Evolutionary conservation across 2,329 filamentous ascomycete species (phyloP).

Genomic region (Lachnellula arida): DNA sequence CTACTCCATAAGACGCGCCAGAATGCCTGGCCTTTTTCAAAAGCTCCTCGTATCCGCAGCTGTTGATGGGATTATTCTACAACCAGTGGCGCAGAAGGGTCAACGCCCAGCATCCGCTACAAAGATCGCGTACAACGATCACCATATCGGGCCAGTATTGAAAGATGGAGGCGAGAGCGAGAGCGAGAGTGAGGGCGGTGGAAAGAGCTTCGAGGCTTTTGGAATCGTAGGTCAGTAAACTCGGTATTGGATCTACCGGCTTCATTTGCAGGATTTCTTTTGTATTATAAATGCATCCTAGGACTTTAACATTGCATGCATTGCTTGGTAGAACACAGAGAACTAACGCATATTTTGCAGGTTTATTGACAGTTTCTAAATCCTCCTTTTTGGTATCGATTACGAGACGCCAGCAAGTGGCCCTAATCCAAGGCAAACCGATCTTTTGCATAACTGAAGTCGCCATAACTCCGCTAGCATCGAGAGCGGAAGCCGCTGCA

Average conservation of each 20-base stretch:
- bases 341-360: constrained; percentile 42
- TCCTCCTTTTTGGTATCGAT: constrained; percentile 84
- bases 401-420: constrained; percentile 80
- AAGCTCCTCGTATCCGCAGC: constrained; percentile 33
- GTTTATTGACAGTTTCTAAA: constrained; percentile 76
- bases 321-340: not conserved
- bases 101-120: constrained; percentile 26
- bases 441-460: constrained; percentile 88
- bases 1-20: constrained; percentile 17
- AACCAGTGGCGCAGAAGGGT: constrained; percentile 28
- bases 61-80: constrained; percentile 32
- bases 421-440: constrained; percentile 74
- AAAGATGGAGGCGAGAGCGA: constrained; percentile 12
- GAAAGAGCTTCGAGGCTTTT: constrained; percentile 26
- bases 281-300: not conserved
- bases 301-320: not conserved
- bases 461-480: constrained; percentile 81
- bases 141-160: constrained; percentile 20
- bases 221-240: constrained; percentile 31
- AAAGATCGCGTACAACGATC: constrained; percentile 31
- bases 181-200: constrained; percentile 8
- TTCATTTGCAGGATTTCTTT: not conserved
- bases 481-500: constrained; percentile 65
- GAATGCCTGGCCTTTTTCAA: constrained; percentile 32
- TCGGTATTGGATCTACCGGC: not conserved